Evolutionary conservation across 345 rosid species (phyloP).

Genomic region (Pugionium cornutum): DNA sequence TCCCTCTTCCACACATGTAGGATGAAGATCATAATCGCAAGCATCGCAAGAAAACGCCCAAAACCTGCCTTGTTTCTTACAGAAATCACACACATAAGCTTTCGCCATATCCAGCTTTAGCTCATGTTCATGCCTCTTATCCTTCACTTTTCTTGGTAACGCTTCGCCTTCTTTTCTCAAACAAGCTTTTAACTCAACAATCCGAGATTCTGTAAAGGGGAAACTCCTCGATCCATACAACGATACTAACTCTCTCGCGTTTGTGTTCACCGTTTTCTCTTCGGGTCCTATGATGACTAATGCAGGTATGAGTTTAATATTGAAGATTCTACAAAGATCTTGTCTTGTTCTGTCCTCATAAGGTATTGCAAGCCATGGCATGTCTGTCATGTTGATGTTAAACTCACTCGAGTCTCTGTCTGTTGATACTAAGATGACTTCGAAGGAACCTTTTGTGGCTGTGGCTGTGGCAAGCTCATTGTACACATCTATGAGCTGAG

Average conservation of each 20-base stretch:
- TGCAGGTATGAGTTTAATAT: slow-evolving; percentile 68
- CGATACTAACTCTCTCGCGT: slow-evolving; percentile 59
- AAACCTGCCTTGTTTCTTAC: slow-evolving; percentile 64
- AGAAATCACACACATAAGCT: slow-evolving; percentile 66
- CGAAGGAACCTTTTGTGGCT: slow-evolving; percentile 44
- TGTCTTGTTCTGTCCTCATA: slow-evolving; percentile 62
- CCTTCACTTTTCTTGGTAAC: slow-evolving; percentile 56
- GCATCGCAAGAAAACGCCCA: slow-evolving; percentile 79
- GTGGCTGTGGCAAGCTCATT: slow-evolving; percentile 42
- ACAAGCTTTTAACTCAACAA: slow-evolving; percentile 52
- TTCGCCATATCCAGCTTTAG: slow-evolving; percentile 78
- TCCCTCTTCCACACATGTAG: slow-evolving; percentile 51
- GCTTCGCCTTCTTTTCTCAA: slow-evolving; percentile 68
- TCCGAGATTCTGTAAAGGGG: slow-evolving; percentile 63
- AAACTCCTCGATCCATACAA: slow-evolving; percentile 65
- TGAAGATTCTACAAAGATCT: slow-evolving; percentile 69
- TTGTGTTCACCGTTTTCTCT: slow-evolving; percentile 56
- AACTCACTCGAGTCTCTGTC: slow-evolving; percentile 69
- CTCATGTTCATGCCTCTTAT: slow-evolving; percentile 59
- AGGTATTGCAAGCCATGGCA: slow-evolving; percentile 85
- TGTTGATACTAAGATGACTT: slow-evolving; percentile 62
- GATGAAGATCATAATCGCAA: slow-evolving; percentile 83
- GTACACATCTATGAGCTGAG: slow-evolving; percentile 61
- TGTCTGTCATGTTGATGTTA: slow-evolving; percentile 46
- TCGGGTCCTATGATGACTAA: slow-evolving; percentile 66